phyloP scores from a whole-genome alignment of 257 asterid genomes.

The Salvia rosmarinus region DNA sequence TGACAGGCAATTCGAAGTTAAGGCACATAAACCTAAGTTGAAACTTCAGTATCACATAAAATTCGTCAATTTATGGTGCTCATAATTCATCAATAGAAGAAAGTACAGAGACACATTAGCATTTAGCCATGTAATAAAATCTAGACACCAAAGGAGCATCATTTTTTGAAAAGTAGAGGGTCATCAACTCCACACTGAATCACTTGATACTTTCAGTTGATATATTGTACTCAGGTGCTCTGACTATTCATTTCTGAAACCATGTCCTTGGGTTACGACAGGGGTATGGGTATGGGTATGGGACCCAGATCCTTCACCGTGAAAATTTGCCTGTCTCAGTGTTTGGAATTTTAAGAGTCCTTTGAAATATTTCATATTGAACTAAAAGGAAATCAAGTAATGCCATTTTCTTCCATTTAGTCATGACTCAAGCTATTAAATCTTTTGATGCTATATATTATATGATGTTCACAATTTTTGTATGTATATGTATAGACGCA shows the following conservation, averaged over 20 bases:
- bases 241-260: background rate
- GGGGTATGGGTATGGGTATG: background rate
- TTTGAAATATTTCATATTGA: background rate
- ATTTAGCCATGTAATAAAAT: conserved; percentile 10
- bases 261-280: background rate
- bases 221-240: background rate
- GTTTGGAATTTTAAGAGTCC: too few species aligned
- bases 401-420: background rate
- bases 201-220: background rate
- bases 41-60: background rate
- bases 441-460: background rate
- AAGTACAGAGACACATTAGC: background rate
- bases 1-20: conserved; percentile 5
- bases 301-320: background rate
- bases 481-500: background rate
- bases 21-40: conserved; percentile 1
- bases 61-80: background rate
- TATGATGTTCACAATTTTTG: background rate
- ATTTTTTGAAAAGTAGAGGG: conserved; percentile 6
- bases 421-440: background rate
- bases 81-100: conserved; percentile 3
- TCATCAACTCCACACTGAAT: background rate
- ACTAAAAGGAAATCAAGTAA: background rate
- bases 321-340: background rate
- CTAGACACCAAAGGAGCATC: background rate